phyloP scores from a whole-genome alignment of 2,329 filamentous ascomycete species.

The Ophiostoma angusticollis region DNA sequence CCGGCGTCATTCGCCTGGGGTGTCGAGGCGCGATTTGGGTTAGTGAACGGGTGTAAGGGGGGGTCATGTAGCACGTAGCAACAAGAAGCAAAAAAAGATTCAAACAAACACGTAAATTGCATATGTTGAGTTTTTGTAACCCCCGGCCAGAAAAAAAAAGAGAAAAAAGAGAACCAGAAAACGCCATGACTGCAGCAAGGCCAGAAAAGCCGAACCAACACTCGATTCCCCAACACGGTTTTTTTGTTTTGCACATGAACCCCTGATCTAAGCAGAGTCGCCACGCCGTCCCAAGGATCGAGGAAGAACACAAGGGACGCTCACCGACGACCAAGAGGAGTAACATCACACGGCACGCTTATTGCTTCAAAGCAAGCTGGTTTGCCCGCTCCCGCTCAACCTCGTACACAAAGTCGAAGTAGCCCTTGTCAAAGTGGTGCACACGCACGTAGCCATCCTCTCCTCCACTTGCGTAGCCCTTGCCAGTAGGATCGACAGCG shows the following conservation, averaged over 20 bases:
- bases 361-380: slow-evolving; percentile 21
- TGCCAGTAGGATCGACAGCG: slow-evolving; percentile 81
- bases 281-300: background rate
- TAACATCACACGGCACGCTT: background rate
- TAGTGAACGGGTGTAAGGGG: slow-evolving; percentile 48
- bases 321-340: too few species aligned
- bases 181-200: slow-evolving; percentile 10
- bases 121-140: slow-evolving; percentile 7
- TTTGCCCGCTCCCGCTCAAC: slow-evolving; percentile 73
- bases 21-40: slow-evolving; percentile 90
- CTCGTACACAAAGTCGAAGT: slow-evolving; percentile 98
- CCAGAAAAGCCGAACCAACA: slow-evolving; percentile 6
- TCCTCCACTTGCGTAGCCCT: slow-evolving; percentile 85
- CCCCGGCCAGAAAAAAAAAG: slow-evolving; percentile 1
- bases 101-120: slow-evolving; percentile 1
- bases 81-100: background rate
- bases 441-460: slow-evolving; percentile 98
- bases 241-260: too few species aligned
- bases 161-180: slow-evolving; percentile 1
- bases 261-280: too few species aligned
- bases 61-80: background rate
- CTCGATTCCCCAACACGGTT: slow-evolving; percentile 10
- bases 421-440: slow-evolving; percentile 96
- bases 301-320: too few species aligned
- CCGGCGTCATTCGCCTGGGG: slow-evolving; percentile 75